Evolutionary conservation across 176 grass and related monocot genomes (phyloP).

Genomic region (Panicum miliaceum): DNA sequence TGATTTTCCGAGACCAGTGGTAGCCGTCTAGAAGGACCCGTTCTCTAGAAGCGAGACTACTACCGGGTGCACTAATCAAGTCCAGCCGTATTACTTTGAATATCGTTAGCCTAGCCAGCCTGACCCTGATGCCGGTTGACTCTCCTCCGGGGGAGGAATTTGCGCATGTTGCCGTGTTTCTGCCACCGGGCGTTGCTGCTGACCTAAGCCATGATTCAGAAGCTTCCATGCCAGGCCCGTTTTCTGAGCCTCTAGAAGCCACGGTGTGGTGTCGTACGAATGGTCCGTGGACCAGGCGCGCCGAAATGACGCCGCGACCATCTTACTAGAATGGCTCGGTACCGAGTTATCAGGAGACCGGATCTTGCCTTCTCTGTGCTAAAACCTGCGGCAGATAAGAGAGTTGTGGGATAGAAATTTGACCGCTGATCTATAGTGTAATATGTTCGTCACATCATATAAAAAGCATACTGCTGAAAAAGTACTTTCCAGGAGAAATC

Average conservation of each 20-base stretch:
- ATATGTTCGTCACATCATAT: too few relatives aligned
- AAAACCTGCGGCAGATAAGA: too few relatives aligned
- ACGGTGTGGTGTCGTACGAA: not conserved
- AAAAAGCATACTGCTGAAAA: too few relatives aligned
- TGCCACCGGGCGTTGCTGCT: not conserved
- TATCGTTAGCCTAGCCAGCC: not conserved
- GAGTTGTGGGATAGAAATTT: too few relatives aligned
- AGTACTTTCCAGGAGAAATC: too few relatives aligned
- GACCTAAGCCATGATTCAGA: conserved; percentile 21
- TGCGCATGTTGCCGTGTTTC: not conserved
- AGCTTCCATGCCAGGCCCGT: not conserved
- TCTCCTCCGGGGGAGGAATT: not conserved
- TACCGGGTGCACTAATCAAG: not conserved
- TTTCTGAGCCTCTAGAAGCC: conserved; percentile 23
- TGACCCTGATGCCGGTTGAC: conserved; percentile 9
- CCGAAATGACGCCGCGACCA: not conserved
- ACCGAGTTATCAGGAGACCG: not conserved
- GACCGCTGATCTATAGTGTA: too few relatives aligned
- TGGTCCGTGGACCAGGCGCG: not conserved
- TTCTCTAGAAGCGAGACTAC: conserved; percentile 31
- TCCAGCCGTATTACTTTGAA: conserved; percentile 35
- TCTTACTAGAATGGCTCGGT: not conserved
- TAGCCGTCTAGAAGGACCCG: conserved; percentile 20
- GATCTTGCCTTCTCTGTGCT: not conserved
- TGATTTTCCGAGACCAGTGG: not conserved